Evolutionary conservation across 495 filamentous ascomycete genomes (phyloP).

Genomic region (Hypoxylon subgilvum): DNA sequence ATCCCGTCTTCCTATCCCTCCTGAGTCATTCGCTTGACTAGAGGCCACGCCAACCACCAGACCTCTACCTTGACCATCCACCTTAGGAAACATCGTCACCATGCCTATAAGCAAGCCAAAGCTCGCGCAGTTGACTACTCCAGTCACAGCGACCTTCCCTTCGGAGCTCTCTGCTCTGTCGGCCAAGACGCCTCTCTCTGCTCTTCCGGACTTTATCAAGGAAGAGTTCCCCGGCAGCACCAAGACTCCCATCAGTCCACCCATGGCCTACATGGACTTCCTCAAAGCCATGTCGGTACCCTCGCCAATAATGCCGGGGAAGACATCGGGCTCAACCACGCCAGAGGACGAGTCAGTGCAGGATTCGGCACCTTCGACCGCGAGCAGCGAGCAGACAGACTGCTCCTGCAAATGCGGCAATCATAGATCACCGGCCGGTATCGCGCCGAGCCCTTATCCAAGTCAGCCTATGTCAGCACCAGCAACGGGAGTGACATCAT

Average conservation of each 20-base stretch:
- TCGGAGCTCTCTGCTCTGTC: constrained; percentile 68
- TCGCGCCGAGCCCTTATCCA: constrained; percentile 53
- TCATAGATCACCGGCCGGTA: constrained; percentile 46
- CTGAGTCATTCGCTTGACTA: constrained; percentile 55
- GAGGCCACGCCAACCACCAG: constrained; percentile 25
- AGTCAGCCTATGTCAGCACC: constrained; percentile 64
- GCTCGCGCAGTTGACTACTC: constrained; percentile 77
- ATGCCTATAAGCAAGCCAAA: constrained; percentile 66
- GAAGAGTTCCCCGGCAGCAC: constrained; percentile 45
- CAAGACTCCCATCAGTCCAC: constrained; percentile 91
- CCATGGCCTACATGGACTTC: constrained; percentile 89
- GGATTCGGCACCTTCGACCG: constrained; percentile 61
- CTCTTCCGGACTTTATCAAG: constrained; percentile 53
- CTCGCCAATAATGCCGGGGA: constrained; percentile 65
- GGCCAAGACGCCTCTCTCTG: constrained; percentile 58
- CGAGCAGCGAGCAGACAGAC: constrained; percentile 56
- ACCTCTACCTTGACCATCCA: constrained; percentile 20
- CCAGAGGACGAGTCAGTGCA: constrained; percentile 45
- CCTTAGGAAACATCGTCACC: constrained; percentile 48
- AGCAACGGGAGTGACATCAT: constrained; percentile 52
- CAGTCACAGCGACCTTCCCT: constrained; percentile 76
- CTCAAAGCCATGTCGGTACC: constrained; percentile 70
- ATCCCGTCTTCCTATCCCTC: constrained; percentile 34
- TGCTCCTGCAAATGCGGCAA: constrained; percentile 62
- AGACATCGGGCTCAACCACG: constrained; percentile 44